Evolutionary conservation across 2,329 filamentous ascomycete genomes (phyloP), one percentile per base, ranked within the genome.

Genomic region (Penicillium italicum): DNA sequence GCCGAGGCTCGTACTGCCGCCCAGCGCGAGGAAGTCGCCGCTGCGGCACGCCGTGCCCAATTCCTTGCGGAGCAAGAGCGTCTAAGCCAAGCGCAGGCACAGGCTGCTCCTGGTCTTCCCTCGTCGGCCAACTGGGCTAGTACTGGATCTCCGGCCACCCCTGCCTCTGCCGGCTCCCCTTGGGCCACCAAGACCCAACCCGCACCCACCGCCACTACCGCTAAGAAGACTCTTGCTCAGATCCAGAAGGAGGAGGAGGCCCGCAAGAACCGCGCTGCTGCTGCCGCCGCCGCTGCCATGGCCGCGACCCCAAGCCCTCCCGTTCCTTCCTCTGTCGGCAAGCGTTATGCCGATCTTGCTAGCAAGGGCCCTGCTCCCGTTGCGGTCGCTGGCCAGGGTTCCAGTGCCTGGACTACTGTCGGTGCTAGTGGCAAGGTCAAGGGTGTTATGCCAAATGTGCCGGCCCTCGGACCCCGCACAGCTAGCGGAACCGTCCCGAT

Each of bases 221-320:
- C 76, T 11, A 94, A 95, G 80, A 97, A 97, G 82, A 96, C 91
- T 0, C 80, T 97, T 42, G 90, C 91, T 24, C 93, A 97, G 64
- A 97, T 99, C 56, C 94, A 97, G 72, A 92, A 92, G 60, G 94
- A 99, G 76, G 94, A 99, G 69, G 94, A 97, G 70, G 82, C 83
- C 18, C 87, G 90, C 62, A 99, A 99, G 81, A 86, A 88, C 66
- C 90, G 88, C 71, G 83, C 85, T 41, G 79, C 78, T 34, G 78
- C 78, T 33, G 79, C 74, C 0, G 75, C 71, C 10, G 70, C 76
- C 5, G 71, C 59, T 7, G 75, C 80, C 3, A 72, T 74, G 64
- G 74, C 78, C 24, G 77, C 73, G 26, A 73, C 71, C 37, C 67
- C 72, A 6, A 75, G 77, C 56, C 74, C 76, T 36, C 71, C 76